Base-by-base conservation (phyloP, 2,329 filamentous ascomycete species). In the Claviceps sp. region DNA sequence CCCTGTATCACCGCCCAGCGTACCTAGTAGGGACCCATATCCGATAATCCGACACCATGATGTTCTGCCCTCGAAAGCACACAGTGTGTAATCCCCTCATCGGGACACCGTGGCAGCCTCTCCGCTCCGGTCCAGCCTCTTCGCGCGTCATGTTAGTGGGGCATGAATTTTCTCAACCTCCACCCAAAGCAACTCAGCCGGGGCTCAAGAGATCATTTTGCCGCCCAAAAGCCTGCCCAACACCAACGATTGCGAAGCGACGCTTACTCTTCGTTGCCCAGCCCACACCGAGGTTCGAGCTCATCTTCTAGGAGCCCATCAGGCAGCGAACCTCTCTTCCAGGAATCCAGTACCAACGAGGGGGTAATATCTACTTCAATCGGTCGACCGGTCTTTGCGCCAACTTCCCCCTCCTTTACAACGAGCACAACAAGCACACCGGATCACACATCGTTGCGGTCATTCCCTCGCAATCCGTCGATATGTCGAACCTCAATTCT, bases 401-500 rank as follows among this genome's bases (percentile, higher is more conserved):
- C 47, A 18, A 30, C 44, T 47, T 47, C 13, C 36, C 47, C 13
- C 36, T 20, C 38, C 22, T 40, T 9, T 22, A 47, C 36, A 14
- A 44, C 22, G 45, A 22, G 11, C 22, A 46, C 30, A 34, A 34
- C 30, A 34, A 34, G 9, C 30, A 34, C 30, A 34, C 20, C 14
- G 11, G 4, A 14, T 26, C 16, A 13, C 13, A 5, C 20, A 24
- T 24, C 20, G 4, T 18, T 4, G 11, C n/a, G 7, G 3, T 44
- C 8, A 8, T 37, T 30, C 9, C 13, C 38, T 36, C 24, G 52
- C 49, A 47, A 47, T 38, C 30, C 34, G 14, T n/a, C 42, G 58
- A 54, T 64, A 95, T 95, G 89, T 85, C 90, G 62, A 83, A 90
- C 69, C 86, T 89, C 63, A 89, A 95, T 69, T 95, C 89, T 56